Conservation (phyloP, 371 early-diverging fungal species). For the Amoeboaphelidium occidentale region DNA sequence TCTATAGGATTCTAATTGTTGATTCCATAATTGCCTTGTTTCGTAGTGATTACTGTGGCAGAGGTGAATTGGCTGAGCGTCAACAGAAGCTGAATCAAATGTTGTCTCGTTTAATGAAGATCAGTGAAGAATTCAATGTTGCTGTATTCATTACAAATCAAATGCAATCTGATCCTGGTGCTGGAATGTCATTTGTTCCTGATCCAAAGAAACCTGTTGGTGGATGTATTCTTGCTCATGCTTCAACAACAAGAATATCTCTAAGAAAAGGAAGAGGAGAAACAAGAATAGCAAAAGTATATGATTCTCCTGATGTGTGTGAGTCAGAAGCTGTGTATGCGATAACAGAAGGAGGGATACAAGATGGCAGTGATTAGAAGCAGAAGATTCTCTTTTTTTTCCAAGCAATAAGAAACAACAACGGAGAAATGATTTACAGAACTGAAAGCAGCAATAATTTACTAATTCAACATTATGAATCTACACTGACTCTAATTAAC, state of each 20-base stretch:
- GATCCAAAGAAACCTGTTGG: conserved; percentile 39
- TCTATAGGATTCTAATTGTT: conserved; percentile 37
- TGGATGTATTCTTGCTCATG: conserved; percentile 2
- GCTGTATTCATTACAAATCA: conserved; percentile 71
- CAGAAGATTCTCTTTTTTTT: not conserved
- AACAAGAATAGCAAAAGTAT: conserved; percentile 59
- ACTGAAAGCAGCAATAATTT: too few species aligned
- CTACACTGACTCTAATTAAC: too few species aligned
- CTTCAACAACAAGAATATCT: conserved; percentile 39
- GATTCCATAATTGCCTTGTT: conserved; percentile 55
- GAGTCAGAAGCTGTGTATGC: conserved; percentile 28
- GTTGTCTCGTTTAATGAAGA: conserved; percentile 42
- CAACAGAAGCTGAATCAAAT: conserved; percentile 66
- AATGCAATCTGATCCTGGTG: conserved; percentile 25
- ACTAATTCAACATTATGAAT: too few species aligned
- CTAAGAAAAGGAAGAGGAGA: conserved; percentile 69
- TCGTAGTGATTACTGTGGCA: conserved; percentile 48
- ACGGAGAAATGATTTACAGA: too few species aligned
- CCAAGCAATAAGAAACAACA: not conserved
- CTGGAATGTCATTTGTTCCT: conserved; percentile 38
- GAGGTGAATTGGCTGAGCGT: conserved; percentile 70
- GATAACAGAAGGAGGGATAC: conserved; percentile 35
- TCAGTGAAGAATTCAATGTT: conserved; percentile 37
- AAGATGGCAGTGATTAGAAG: conserved; percentile 25
- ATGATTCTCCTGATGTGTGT: conserved; percentile 42